Conservation (phyloP, 1,284 basidiomycete genomes). For the Meira miltonrushii region DNA sequence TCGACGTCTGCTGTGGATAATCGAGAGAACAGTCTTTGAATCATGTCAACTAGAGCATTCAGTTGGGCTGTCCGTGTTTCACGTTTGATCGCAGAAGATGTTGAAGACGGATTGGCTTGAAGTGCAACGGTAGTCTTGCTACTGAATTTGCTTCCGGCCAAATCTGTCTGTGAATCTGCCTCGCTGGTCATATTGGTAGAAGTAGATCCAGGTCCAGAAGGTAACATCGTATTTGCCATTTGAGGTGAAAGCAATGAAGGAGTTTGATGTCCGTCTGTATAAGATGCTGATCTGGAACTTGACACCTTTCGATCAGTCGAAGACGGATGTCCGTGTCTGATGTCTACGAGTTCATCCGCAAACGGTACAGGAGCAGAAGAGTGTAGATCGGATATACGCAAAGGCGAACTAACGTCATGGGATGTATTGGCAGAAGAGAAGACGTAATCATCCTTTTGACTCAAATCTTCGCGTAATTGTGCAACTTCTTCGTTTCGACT, state of each 20-base stretch:
- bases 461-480: constrained; percentile 19
- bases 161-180: neutral
- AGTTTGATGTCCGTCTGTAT: neutral
- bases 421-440: neutral
- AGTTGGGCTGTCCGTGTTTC: constrained; percentile 54
- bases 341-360: too few species aligned
- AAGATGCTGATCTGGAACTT: neutral
- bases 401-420: too few species aligned
- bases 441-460: neutral
- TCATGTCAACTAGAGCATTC: constrained; percentile 66
- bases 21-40: constrained; percentile 64
- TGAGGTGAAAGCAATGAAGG: too few species aligned
- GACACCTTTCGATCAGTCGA: neutral
- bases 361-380: too few species aligned
- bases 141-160: neutral
- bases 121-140: neutral
- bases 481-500: constrained; percentile 38
- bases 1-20: constrained; percentile 77
- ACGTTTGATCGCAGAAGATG: neutral
- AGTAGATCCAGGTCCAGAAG: neutral
- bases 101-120: neutral
- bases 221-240: neutral
- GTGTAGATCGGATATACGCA: too few species aligned
- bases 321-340: too few species aligned
- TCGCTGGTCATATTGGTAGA: neutral